Evolutionary conservation across 2,329 filamentous ascomycete species (phyloP).

Genomic region (Fusarium nurragi): DNA sequence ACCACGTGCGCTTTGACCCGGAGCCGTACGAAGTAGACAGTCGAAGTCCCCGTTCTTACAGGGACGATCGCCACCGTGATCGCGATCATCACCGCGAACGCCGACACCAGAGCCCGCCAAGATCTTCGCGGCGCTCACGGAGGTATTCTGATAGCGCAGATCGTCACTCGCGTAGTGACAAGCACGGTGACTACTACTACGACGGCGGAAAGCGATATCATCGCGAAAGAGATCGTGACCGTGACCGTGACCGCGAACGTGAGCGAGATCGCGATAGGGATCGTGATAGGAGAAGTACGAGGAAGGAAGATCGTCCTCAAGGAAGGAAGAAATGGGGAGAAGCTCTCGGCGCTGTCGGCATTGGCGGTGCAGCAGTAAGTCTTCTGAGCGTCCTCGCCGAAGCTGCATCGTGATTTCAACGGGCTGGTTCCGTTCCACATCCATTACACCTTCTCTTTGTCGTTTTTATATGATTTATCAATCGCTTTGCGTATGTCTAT

Average conservation of each 20-base stretch:
- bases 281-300: slow-evolving; percentile 51
- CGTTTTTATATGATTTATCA: background rate
- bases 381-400: slow-evolving; percentile 67
- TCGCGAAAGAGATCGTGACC: slow-evolving; percentile 50
- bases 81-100: slow-evolving; percentile 42
- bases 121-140: slow-evolving; percentile 38
- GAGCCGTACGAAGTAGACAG: slow-evolving; percentile 57
- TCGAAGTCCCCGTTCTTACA: slow-evolving; percentile 42
- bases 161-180: slow-evolving; percentile 43
- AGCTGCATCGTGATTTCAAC: slow-evolving; percentile 53
- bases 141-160: slow-evolving; percentile 45
- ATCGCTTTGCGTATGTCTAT: background rate
- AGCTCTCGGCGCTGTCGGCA: slow-evolving; percentile 65
- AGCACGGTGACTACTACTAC: slow-evolving; percentile 51
- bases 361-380: slow-evolving; percentile 69
- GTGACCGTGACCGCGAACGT: slow-evolving; percentile 21
- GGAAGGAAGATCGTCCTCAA: slow-evolving; percentile 50
- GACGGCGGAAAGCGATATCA: slow-evolving; percentile 50
- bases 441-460: slow-evolving; percentile 3
- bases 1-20: slow-evolving; percentile 64
- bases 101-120: slow-evolving; percentile 21
- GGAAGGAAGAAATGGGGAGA: slow-evolving; percentile 62
- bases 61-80: slow-evolving; percentile 48
- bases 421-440: slow-evolving; percentile 20
- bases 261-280: slow-evolving; percentile 48